phyloP scores from a whole-genome alignment of 176 grass and related monocot species.

The Musa schizocarpa region DNA sequence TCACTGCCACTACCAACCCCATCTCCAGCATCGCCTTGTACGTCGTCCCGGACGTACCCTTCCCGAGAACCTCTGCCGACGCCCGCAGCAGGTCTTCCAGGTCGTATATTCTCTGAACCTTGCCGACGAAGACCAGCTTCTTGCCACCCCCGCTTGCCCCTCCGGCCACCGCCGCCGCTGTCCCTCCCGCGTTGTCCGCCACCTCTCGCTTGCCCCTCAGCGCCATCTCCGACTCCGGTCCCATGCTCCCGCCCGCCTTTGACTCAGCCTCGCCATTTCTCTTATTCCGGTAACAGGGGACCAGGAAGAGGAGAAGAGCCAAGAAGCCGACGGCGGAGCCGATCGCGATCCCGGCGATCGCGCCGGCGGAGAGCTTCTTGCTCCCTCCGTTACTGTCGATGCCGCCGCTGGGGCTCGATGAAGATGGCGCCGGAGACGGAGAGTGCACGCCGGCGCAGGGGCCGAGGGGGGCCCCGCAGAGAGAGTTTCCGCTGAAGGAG shows the following conservation, averaged over 20 bases:
- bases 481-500: constrained; percentile 6
- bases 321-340: constrained; percentile 19
- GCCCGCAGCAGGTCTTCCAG: constrained; percentile 66
- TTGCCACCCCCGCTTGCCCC: constrained; percentile 20
- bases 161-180: neutral
- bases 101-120: constrained; percentile 40
- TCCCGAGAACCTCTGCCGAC: constrained; percentile 69
- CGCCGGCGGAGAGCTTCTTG: constrained; percentile 36
- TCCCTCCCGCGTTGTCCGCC: constrained; percentile 6
- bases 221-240: neutral
- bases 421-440: constrained; percentile 6
- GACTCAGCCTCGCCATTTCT: neutral
- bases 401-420: neutral
- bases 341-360: constrained; percentile 51
- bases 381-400: neutral
- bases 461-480: constrained; percentile 38
- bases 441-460: constrained; percentile 19
- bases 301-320: constrained; percentile 24
- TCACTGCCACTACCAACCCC: constrained; percentile 47
- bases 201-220: constrained; percentile 15
- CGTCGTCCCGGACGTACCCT: constrained; percentile 54
- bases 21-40: constrained; percentile 73
- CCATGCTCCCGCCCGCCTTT: neutral
- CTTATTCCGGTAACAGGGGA: constrained; percentile 15
- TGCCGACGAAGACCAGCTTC: constrained; percentile 67